A percentile compares a stretch with the other conserved stretches of the same genome.
Evolutionary conservation across 805 yeast species (phyloP).

Genomic region (Metschnikowia peoriensis): DNA sequence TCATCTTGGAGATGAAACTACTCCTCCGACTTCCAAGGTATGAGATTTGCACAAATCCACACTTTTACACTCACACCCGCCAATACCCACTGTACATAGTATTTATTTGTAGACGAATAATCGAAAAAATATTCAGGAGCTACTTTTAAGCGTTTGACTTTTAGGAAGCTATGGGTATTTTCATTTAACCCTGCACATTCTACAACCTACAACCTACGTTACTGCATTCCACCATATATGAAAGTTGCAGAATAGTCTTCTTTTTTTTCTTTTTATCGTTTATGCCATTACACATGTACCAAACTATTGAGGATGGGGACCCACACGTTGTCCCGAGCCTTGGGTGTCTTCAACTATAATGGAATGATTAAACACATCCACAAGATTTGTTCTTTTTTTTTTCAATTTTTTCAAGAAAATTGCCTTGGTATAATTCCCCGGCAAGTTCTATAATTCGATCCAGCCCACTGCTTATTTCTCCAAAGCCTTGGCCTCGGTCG

Average conservation of each 20-base stretch:
- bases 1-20: conserved; percentile 3
- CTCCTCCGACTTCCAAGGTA: conserved; percentile 7
- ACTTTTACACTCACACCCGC: not conserved
- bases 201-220: not conserved
- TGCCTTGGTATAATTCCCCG: not conserved
- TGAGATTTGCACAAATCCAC: not conserved
- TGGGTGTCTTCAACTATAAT: not conserved
- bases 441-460: no score
- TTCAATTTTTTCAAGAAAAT: not conserved
- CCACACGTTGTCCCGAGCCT: not conserved
- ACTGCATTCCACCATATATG: not conserved
- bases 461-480: conserved; percentile 18
- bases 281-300: conserved; percentile 1
- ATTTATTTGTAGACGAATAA: conserved; percentile 7
- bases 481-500: conserved; percentile 41
- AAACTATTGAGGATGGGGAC: not conserved
- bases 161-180: no score
- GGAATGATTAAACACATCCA: not conserved
- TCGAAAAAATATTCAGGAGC: not conserved
- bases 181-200: not conserved
- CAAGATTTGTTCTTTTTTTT: not conserved
- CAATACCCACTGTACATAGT: conserved; percentile 11
- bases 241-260: not conserved
- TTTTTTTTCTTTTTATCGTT: not conserved
- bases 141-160: no score